These are phyloP conservation scores for Pseudonectria foliicola DNA, from an alignment of 2,329 filamentous ascomycete species.

Conservation along the genomic window DNA sequence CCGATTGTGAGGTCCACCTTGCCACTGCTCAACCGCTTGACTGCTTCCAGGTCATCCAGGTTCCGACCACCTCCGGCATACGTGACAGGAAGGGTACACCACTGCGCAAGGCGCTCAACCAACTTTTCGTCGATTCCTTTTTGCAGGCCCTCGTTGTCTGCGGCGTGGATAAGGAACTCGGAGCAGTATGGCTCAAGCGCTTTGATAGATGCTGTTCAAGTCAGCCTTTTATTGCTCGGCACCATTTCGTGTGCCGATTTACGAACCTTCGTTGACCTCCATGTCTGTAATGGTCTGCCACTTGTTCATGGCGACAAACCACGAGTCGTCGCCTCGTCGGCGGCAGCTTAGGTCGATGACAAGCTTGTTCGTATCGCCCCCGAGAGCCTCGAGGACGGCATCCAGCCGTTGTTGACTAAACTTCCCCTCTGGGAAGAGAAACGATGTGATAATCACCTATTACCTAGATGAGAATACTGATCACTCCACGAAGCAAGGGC, in stretches of 20 bases:
- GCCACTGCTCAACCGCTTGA: constrained; percentile 69
- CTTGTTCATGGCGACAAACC: constrained; percentile 98
- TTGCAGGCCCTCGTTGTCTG: constrained; percentile 92
- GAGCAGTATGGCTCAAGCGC: constrained; percentile 85
- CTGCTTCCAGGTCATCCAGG: constrained; percentile 73
- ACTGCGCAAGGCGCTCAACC: constrained; percentile 67
- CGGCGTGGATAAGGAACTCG: constrained; percentile 95
- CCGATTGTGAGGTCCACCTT: constrained; percentile 93
- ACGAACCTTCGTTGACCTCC: constrained; percentile 76
- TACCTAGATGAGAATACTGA: background rate
- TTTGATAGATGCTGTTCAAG: constrained; percentile 62
- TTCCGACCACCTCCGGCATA: constrained; percentile 91
- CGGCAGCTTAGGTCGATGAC: constrained; percentile 95
- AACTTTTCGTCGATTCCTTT: constrained; percentile 82
- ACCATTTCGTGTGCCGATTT: background rate
- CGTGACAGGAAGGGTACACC: constrained; percentile 89
- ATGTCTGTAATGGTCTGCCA: constrained; percentile 98
- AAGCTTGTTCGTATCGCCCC: constrained; percentile 68
- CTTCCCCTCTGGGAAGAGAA: constrained; percentile 75
- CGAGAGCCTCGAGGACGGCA: constrained; percentile 65
- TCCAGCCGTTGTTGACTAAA: constrained; percentile 75
- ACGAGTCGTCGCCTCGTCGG: constrained; percentile 60
- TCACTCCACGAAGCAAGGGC: constrained; percentile 4
- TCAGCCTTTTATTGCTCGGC: constrained; percentile 7
- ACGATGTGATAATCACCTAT: constrained; percentile 95